Conservation (phyloP, 805 yeast genomes). For the Pachysolen tannophilus region DNA sequence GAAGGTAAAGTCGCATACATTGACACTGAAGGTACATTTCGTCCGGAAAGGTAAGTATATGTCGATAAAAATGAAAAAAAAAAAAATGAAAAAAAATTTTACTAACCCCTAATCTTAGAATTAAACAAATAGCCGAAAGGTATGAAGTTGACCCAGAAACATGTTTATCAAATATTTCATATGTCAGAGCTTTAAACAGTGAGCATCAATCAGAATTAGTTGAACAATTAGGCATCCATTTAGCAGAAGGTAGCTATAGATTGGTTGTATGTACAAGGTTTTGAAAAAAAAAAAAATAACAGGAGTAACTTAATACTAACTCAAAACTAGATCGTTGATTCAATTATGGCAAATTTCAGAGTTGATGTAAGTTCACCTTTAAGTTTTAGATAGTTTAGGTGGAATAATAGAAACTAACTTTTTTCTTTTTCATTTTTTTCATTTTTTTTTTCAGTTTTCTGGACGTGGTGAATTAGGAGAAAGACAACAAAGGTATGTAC, state of each 20-base stretch:
- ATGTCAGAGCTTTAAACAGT: constrained; percentile 69
- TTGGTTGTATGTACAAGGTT: constrained; percentile 32
- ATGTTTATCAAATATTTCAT: constrained; percentile 63
- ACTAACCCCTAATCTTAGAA: too few relatives aligned
- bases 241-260: constrained; percentile 60
- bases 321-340: constrained; percentile 39
- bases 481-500: constrained; percentile 59
- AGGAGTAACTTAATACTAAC: background rate
- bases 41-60: constrained; percentile 50
- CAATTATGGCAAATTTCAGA: constrained; percentile 73
- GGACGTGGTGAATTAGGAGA: constrained; percentile 77
- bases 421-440: background rate
- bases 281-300: background rate
- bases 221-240: constrained; percentile 56
- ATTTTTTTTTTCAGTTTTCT: constrained; percentile 36
- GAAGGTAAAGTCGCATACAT: constrained; percentile 76
- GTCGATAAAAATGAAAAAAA: too few relatives aligned
- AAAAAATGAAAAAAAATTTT: too few relatives aligned
- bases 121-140: constrained; percentile 56
- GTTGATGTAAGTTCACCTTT: constrained; percentile 39
- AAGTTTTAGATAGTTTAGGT: background rate
- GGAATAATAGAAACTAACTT: background rate
- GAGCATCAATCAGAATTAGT: constrained; percentile 74
- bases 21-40: constrained; percentile 77
- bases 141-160: constrained; percentile 64